Evolutionary conservation across 1,284 basidiomycete species (phyloP), one percentile per base, ranked within the genome.

Genomic region (Lentinus polychrous): DNA sequence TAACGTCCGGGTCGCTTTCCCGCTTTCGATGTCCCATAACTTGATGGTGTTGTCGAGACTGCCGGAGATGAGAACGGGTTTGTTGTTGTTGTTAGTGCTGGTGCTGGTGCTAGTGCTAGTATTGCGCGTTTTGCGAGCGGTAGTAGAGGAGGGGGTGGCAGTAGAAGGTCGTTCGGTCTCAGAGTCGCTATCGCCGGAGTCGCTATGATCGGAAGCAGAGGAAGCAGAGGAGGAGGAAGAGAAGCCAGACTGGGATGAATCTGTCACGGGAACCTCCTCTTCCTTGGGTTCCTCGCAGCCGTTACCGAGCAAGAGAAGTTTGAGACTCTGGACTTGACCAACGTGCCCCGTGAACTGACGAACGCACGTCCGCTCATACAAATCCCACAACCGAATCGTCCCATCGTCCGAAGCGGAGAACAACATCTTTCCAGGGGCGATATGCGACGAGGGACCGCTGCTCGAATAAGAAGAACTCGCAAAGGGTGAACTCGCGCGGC

Each of bases 331-430:
- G 4, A 99, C 91, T 63, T 98, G 94, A 0, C 89, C 93, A 49
- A 95, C 86, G 66, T 99, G 95, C 0, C 94, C 96, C 11, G 75
- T 78, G 62, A 95, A 92, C 48, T 86, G 83, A 24, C 90, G 79
- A 37, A 97, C 76, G 61, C 93, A 98, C 15, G 85, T 79, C 42
- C 91, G 79, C 20, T 74, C 71, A 18, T 78, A 82, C 41, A 99
- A 76, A 67, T 99, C 94, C 95, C 95, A 99, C 2, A 99, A 78
- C 50, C 87, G 86, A 66, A 99, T 93, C 3, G 87, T 85, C 24
- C 89, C 86, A 62, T 99, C 96, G 64, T 99, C 95, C 5, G 92
- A 94, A 1, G 91, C 93, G 6, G 94, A 97, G 71, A 99, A 97
- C 32, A 99, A 75, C 85, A 95, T 92, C 67, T 94, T 92, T 39